These are phyloP conservation scores for Phytophthora colocasiae DNA, from an alignment of 352 stramenopile species.

Conservation along the genomic window DNA sequence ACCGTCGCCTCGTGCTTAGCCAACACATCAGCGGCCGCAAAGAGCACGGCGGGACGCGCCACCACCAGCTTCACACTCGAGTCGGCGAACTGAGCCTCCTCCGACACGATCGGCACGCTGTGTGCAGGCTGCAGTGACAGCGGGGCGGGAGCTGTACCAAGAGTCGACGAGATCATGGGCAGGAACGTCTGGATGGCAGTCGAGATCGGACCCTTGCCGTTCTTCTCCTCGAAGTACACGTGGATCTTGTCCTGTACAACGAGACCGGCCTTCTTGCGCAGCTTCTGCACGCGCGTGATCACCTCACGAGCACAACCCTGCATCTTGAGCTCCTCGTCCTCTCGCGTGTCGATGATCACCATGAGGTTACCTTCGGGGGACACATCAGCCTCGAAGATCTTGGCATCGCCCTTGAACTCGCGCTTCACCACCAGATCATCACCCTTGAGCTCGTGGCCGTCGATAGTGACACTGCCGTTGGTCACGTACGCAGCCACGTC, in stretches of 20 bases:
- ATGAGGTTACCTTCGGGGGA: slow-evolving; percentile 92
- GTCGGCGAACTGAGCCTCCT: slow-evolving; percentile 75
- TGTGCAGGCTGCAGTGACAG: slow-evolving; percentile 63
- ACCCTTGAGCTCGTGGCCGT: slow-evolving; percentile 76
- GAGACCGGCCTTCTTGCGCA: slow-evolving; percentile 97
- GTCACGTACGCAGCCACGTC: slow-evolving; percentile 71
- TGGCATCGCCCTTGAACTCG: slow-evolving; percentile 93
- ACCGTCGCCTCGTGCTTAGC: slow-evolving; percentile 50
- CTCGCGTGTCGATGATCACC: slow-evolving; percentile 95
- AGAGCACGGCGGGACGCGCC: slow-evolving; percentile 76
- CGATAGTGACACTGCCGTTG: slow-evolving; percentile 86
- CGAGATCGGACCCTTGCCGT: slow-evolving; percentile 56
- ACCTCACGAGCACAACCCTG: slow-evolving; percentile 96
- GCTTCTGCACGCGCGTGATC: slow-evolving; percentile 98
- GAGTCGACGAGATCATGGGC: slow-evolving; percentile 57
- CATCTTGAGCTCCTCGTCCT: slow-evolving; percentile 96
- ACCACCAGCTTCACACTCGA: slow-evolving; percentile 75
- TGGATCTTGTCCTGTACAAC: slow-evolving; percentile 96
- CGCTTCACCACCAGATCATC: slow-evolving; percentile 96
- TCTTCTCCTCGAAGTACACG: slow-evolving; percentile 93
- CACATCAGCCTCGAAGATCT: slow-evolving; percentile 92
- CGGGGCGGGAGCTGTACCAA: slow-evolving; percentile 71
- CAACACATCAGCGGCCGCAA: slow-evolving; percentile 58
- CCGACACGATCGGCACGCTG: slow-evolving; percentile 73
- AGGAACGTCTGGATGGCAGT: slow-evolving; percentile 68